These are phyloP conservation scores for Thermothelomyces thermophilus DNA, from an alignment of 2,329 filamentous ascomycete genomes.

Conservation along the genomic window DNA sequence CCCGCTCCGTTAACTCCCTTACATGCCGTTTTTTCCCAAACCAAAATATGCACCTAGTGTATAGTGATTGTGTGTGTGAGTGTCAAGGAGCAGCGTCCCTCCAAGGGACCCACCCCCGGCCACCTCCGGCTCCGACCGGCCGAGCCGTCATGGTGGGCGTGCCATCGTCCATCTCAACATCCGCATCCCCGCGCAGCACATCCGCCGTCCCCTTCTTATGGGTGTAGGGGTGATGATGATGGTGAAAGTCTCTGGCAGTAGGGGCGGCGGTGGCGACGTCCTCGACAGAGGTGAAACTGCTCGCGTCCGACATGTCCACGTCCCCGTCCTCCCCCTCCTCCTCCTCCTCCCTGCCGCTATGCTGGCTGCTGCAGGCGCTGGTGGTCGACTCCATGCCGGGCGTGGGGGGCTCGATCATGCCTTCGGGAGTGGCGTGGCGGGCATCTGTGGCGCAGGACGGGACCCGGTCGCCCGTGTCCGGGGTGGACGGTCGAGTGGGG, in stretches of 20 bases:
- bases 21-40: too few relatives aligned
- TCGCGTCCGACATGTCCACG: conserved; percentile 45
- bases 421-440: conserved; percentile 4
- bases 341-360: conserved; percentile 20
- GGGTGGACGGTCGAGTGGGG: conserved; percentile 10
- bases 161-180: conserved; percentile 18
- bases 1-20: too few relatives aligned
- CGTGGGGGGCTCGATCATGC: conserved; percentile 31
- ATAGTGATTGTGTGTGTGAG: too few relatives aligned
- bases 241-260: too few relatives aligned
- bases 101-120: conserved; percentile 15
- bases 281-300: conserved; percentile 32
- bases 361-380: conserved; percentile 9
- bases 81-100: conserved; percentile 3
- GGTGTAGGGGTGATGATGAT: too few relatives aligned
- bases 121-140: conserved; percentile 1
- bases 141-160: conserved; percentile 19
- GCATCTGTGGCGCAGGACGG: neutral
- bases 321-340: conserved; percentile 29
- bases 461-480: neutral
- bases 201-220: conserved; percentile 4
- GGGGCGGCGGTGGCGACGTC: too few relatives aligned
- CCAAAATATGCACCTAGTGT: too few relatives aligned
- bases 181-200: too few relatives aligned
- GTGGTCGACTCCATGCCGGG: conserved; percentile 36